Evolutionary conservation across 805 yeast genomes (phyloP), one percentile per base, ranked within the genome.

Genomic region (Lachancea meyersii): DNA sequence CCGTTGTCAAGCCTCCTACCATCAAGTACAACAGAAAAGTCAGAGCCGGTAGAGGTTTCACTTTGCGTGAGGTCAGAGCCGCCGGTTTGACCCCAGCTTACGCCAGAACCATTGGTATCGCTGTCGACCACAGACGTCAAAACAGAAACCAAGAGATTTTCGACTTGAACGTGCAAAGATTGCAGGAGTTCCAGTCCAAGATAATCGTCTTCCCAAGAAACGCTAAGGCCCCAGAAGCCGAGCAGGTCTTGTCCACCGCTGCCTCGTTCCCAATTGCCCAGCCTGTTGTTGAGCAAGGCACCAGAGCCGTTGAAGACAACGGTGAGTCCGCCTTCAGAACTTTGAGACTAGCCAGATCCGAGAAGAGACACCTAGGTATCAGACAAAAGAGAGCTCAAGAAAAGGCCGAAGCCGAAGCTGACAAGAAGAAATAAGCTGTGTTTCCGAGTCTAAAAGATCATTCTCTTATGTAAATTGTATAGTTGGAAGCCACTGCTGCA

Each of bases 81-180:
- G 97, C 86, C 70, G 96, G 96, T 68, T 79, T 86, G 66, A 73
- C 89, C 64, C 74, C 88, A 58, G 86, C 88, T 73, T 87, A 86
- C 77, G 98, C 98, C 70, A 88, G 95, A 83, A 84, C 97, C 67
- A 73, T 93, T 64, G 98, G 98, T 74, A 86, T 93, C 67, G 87
- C 98, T 63, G 97, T 91, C 68, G 98, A 93, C 80, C 95, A 86
- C 91, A 91, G 98, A 82, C 89, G 98, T 78, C 91, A 83, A 71
- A 93, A 93, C 95, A 89, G 86, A 79, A 82, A 89, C 64, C 85
- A 85, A 64, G 98, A 89, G 79, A 88, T 85, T 67, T 86, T 88
- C 63, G 93, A 91, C 70, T 75, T 79, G 61, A 93, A 93, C 77
- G 97, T 93, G 66, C 86, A 80, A 71, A 87, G 98, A 81, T 83